phyloP scores from a whole-genome alignment of 768 basidiomycete species.

The Podaxis sp. region DNA sequence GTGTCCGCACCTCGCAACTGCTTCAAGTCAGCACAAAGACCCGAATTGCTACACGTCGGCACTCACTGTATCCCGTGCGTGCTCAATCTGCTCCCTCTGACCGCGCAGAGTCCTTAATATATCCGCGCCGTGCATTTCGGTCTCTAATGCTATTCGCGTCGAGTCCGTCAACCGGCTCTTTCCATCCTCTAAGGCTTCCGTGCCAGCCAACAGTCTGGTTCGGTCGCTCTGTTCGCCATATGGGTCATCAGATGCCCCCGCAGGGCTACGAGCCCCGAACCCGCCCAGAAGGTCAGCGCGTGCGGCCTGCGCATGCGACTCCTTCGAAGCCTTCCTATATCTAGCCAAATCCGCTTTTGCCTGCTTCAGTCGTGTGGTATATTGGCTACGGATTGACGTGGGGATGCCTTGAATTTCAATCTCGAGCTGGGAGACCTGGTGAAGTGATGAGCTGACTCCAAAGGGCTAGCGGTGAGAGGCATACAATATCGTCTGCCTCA shows the following conservation, averaged over 20 bases:
- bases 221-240: constrained; percentile 63
- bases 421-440: constrained; percentile 89
- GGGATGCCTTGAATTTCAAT: constrained; percentile 92
- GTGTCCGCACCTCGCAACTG: constrained; percentile 79
- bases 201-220: constrained; percentile 68
- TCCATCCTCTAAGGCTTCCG: constrained; percentile 70
- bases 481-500: constrained; percentile 90
- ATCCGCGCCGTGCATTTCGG: constrained; percentile 87
- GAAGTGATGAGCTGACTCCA: not conserved
- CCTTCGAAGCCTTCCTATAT: constrained; percentile 76
- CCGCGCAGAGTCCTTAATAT: constrained; percentile 75
- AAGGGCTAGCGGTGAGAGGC: constrained; percentile 19
- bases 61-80: constrained; percentile 76
- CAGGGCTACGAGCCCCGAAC: constrained; percentile 12
- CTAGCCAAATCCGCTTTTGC: constrained; percentile 68
- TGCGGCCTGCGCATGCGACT: constrained; percentile 58
- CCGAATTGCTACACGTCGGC: not conserved
- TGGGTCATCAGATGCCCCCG: constrained; percentile 59
- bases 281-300: constrained; percentile 58
- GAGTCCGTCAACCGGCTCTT: constrained; percentile 68
- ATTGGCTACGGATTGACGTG: constrained; percentile 69
- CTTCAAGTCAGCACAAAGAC: not conserved
- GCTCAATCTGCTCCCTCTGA: constrained; percentile 90
- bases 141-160: constrained; percentile 87
- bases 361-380: constrained; percentile 60